Conservation (phyloP, 2,329 filamentous ascomycete genomes). For the Epichloe uncinata region DNA sequence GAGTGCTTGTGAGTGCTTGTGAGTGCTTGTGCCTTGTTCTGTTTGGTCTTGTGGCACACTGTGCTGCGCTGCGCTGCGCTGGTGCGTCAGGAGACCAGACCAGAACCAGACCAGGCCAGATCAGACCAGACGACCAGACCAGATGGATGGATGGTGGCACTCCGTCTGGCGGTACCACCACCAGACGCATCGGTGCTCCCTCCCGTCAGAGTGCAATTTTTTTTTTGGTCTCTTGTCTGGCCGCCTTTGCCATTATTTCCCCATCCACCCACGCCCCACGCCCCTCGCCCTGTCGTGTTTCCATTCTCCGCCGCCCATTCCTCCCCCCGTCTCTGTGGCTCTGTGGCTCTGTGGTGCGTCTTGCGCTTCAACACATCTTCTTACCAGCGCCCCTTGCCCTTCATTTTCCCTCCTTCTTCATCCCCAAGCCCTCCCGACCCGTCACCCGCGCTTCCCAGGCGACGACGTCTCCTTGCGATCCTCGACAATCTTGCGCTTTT, state of each 20-base stretch:
- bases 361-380: conserved; percentile 14
- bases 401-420: conserved; percentile 12
- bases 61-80: no score
- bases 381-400: conserved; percentile 14
- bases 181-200: no score
- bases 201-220: background rate
- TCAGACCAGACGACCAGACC: no score
- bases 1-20: no score
- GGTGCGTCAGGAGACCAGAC: no score
- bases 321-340: conserved; percentile 12
- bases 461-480: conserved; percentile 19
- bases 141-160: no score
- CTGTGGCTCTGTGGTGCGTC: no score
- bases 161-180: no score
- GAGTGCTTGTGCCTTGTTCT: background rate
- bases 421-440: conserved; percentile 16
- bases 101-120: no score
- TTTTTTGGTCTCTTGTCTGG: background rate
- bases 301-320: conserved; percentile 15
- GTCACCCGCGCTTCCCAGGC: conserved; percentile 16
- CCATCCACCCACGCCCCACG: conserved; percentile 8
- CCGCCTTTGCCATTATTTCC: conserved; percentile 3
- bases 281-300: conserved; percentile 21
- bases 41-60: background rate
- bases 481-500: conserved; percentile 16